Evolutionary conservation across 148 eudicot species (phyloP).

Genomic region (Rhododendron vialii): DNA sequence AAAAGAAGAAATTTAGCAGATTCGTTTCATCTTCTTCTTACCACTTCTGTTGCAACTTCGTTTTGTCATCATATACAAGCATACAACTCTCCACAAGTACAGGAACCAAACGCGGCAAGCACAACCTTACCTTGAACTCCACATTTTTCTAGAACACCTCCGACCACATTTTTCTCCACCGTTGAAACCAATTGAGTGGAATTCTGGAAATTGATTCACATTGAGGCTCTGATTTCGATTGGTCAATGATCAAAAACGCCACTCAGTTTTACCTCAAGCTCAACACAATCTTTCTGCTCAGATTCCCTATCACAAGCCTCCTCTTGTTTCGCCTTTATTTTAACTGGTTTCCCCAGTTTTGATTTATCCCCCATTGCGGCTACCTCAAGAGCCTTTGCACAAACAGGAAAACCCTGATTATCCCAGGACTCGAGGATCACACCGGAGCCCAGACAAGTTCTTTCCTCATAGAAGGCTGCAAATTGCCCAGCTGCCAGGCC

Average conservation of each 20-base stretch:
- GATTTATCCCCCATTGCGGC: slow-evolving; percentile 57
- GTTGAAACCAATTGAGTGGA: slow-evolving; percentile 31
- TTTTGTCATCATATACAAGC: background rate
- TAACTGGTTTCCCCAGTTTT: slow-evolving; percentile 78
- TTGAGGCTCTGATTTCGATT: slow-evolving; percentile 8
- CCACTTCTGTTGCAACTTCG: background rate
- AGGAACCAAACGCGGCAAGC: background rate
- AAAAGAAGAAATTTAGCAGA: background rate
- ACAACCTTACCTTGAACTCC: background rate
- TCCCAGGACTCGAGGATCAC: slow-evolving; percentile 87
- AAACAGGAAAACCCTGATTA: slow-evolving; percentile 74
- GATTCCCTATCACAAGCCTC: slow-evolving; percentile 17
- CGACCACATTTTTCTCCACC: slow-evolving; percentile 18
- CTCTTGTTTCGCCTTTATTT: slow-evolving; percentile 53
- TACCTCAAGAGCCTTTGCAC: slow-evolving; percentile 64
- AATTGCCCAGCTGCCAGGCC: slow-evolving; percentile 98
- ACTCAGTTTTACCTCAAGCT: background rate
- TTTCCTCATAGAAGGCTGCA: slow-evolving; percentile 78
- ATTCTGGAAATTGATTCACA: slow-evolving; percentile 9
- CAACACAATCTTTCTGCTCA: background rate
- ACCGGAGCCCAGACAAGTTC: slow-evolving; percentile 79
- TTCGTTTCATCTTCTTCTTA: background rate
- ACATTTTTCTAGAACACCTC: slow-evolving; percentile 14
- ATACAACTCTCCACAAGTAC: background rate
- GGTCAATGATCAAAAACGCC: background rate